Evolutionary conservation across 352 stramenopile species (phyloP).

Genomic region (Achlya hypogyna): DNA sequence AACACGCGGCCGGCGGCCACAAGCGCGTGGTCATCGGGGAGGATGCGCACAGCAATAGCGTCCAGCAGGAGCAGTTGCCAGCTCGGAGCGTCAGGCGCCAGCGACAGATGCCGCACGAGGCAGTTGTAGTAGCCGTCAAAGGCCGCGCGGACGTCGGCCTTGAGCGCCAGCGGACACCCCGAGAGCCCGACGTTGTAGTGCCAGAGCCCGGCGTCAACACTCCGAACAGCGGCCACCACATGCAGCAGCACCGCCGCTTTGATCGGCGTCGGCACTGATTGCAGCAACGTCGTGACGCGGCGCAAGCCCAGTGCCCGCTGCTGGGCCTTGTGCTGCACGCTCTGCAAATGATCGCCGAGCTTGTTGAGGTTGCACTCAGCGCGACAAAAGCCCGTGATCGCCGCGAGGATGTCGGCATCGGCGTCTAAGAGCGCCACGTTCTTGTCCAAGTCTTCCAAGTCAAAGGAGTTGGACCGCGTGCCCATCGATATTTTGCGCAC

Average conservation of each 20-base stretch:
- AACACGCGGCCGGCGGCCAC: conserved; percentile 3
- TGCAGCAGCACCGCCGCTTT: conserved; percentile 11
- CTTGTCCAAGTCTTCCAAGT: background rate
- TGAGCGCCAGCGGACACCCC: background rate
- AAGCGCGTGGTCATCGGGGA: conserved; percentile 13
- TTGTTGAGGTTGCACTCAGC: conserved; percentile 10
- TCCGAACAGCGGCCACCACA: background rate
- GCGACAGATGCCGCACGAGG: background rate
- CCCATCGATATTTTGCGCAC: conserved; percentile 15
- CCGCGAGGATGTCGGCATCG: background rate
- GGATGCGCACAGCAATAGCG: background rate
- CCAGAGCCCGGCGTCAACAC: background rate
- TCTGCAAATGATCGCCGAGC: background rate
- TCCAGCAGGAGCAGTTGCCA: conserved; percentile 16
- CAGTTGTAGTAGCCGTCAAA: conserved; percentile 14
- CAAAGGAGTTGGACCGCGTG: conserved; percentile 11
- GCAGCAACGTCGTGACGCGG: background rate
- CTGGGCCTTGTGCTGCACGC: background rate
- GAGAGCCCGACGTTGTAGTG: conserved; percentile 12
- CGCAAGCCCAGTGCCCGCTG: conserved; percentile 1
- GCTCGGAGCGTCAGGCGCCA: background rate
- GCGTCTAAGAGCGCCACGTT: background rate
- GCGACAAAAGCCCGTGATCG: conserved; percentile 1
- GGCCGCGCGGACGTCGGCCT: background rate
- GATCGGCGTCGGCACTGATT: background rate